Base-by-base conservation (phyloP, 805 yeast genomes). In the Suhomyces prunicola region DNA sequence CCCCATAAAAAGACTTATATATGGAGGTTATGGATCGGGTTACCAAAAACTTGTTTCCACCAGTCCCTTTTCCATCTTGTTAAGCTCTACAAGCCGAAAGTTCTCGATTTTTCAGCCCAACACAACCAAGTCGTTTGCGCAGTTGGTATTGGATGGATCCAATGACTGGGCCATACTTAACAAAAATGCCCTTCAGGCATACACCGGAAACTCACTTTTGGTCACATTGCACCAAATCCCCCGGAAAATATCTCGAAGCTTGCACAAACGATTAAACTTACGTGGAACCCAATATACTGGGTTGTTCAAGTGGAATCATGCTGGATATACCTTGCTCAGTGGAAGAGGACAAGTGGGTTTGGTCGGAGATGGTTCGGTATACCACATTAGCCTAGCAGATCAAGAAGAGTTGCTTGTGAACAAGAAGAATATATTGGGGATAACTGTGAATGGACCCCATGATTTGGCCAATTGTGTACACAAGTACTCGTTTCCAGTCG, bases 81-180 rank as follows among this genome's bases (percentile, higher is more conserved):
- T 81, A 1, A 72, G 81, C 13, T 71, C 83, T 2, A 66, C 61
- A 40, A 60, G 57, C n/a, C 61, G 63, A 17, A 55, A 56, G 23
- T 50, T 51, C 48, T 54, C 46, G 39, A 47, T 57, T 6, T 61
- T 53, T 41, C 44, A 44, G 35, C 48, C 55, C 46, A 56, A 44
- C 45, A 67, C 64, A 35, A 55, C 64, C 17, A 76, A 71, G 46
- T 69, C 84, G 2, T 76, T 82, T 55, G 77, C 75, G 8, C 71
- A 67, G 42, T 53, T 85, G 24, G 55, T 69, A 3, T 61, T 85
- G 53, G 87, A 85, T 56, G 90, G 90, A 2, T 69, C 80, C 0
- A 64, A 65, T 17, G 90, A 85, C 59, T 85, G 88, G 87, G 87
- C 86, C 0, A 52, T 85, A 3, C 70, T 85, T 46, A 71, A 78